Conservation (phyloP, 805 yeast genomes). For the Wickerhamiella allomyrinae region DNA sequence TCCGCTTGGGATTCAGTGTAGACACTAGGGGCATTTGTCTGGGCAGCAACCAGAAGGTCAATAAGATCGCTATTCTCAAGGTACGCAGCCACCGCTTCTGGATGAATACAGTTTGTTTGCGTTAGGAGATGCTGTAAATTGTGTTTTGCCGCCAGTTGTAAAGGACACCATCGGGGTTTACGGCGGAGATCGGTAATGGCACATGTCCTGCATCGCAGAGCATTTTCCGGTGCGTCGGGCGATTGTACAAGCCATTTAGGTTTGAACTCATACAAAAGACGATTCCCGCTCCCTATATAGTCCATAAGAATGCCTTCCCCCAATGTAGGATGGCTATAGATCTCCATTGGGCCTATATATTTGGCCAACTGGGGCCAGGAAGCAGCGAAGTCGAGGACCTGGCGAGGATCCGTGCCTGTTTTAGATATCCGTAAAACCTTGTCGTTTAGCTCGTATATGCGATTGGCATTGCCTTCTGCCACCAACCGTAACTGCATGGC, state of each 20-base stretch:
- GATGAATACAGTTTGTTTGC: not conserved
- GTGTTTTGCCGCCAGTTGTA: conserved; percentile 28
- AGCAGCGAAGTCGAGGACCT: conserved; percentile 20
- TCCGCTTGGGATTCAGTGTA: not conserved
- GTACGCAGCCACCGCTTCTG: conserved; percentile 9
- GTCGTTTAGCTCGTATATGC: conserved; percentile 19
- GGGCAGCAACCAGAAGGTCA: conserved; percentile 21
- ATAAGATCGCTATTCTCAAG: conserved; percentile 13
- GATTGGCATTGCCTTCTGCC: conserved; percentile 12
- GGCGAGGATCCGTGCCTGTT: conserved; percentile 27
- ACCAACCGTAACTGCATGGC: not conserved
- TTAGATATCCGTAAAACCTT: conserved; percentile 25
- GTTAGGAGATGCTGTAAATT: conserved; percentile 3
- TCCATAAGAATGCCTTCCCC: conserved; percentile 13
- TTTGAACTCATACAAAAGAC: conserved; percentile 35
- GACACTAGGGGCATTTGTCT: conserved; percentile 5
- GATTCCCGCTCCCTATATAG: conserved; percentile 9
- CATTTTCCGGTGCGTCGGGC: conserved; percentile 25
- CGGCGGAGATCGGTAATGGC: conserved; percentile 32
- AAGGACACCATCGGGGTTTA: conserved; percentile 32
- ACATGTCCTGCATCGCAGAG: conserved; percentile 41
- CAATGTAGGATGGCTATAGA: conserved; percentile 4
- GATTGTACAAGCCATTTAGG: conserved; percentile 49
- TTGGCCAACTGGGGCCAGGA: conserved; percentile 9
- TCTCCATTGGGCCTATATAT: conserved; percentile 11